A percentile compares a stretch with the other conserved stretches of the same genome.
phyloP scores from a whole-genome alignment of 2,329 filamentous ascomycete species.

The Fusarium equiseti region DNA sequence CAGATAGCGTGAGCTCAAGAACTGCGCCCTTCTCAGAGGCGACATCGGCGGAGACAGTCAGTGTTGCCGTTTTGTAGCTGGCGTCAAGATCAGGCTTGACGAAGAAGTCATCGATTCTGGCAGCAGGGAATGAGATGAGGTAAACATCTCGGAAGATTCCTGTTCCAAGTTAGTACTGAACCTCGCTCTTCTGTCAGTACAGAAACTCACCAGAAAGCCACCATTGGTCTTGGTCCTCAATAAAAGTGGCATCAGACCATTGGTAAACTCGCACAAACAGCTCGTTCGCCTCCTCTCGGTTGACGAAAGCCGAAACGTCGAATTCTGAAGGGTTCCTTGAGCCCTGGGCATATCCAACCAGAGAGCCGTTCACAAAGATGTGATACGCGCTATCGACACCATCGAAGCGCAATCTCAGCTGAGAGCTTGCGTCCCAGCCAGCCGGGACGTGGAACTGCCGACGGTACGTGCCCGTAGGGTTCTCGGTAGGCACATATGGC shows the following conservation, averaged over 20 bases:
- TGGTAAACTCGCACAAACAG: constrained; percentile 77
- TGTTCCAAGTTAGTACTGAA: constrained; percentile 41
- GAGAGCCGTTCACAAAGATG: constrained; percentile 73
- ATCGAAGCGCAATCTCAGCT: constrained; percentile 75
- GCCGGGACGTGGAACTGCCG: constrained; percentile 66
- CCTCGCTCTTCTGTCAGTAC: constrained; percentile 55
- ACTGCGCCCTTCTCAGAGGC: constrained; percentile 50
- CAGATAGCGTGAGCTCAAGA: constrained; percentile 59
- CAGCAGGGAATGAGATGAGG: constrained; percentile 67
- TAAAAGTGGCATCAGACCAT: constrained; percentile 76
- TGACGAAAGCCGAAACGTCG: constrained; percentile 67
- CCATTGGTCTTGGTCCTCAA: constrained; percentile 79
- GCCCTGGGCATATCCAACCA: constrained; percentile 77
- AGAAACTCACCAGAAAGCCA: constrained; percentile 68
- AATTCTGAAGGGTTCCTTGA: constrained; percentile 77
- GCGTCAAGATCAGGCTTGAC: constrained; percentile 68
- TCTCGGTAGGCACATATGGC: constrained; percentile 71
- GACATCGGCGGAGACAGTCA: constrained; percentile 60
- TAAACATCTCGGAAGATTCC: constrained; percentile 76
- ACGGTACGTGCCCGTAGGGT: constrained; percentile 73
- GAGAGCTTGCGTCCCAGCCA: constrained; percentile 60
- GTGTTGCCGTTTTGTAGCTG: constrained; percentile 61
- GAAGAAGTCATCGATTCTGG: constrained; percentile 69
- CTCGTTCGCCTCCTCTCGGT: constrained; percentile 60
- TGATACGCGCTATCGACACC: constrained; percentile 80